phyloP scores from a whole-genome alignment of 140 eudicot genomes.

The Ambrosia hybrid region DNA sequence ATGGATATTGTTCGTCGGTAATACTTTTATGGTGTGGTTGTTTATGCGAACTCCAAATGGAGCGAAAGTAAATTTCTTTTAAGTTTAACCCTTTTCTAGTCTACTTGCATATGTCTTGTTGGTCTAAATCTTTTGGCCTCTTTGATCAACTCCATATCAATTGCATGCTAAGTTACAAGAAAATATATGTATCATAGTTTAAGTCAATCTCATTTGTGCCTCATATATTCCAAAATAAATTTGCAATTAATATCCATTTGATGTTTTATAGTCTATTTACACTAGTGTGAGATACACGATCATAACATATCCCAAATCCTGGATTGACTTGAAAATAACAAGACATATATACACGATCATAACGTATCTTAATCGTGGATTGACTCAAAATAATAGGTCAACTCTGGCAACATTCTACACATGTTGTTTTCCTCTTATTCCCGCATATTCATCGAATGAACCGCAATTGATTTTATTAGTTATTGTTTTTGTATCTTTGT shows the following conservation, averaged over 20 bases:
- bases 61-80: too few relatives aligned
- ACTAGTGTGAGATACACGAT: too few relatives aligned
- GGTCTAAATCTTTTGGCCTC: background rate
- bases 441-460: background rate
- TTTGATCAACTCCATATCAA: background rate
- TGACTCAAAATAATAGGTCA: background rate
- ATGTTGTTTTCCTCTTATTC: background rate
- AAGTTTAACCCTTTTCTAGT: too few relatives aligned
- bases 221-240: background rate
- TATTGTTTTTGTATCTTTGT: background rate
- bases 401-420: background rate
- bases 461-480: background rate
- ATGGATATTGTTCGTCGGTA: too few relatives aligned
- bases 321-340: too few relatives aligned
- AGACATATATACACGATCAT: too few relatives aligned
- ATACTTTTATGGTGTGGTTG: too few relatives aligned
- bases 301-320: too few relatives aligned
- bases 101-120: background rate
- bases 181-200: background rate
- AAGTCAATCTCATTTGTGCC: background rate
- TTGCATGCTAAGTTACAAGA: background rate
- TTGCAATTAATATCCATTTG: background rate
- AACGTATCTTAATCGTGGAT: background rate
- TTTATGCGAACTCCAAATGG: too few relatives aligned
- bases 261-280: background rate